Percentiles rank a stretch among this genome's conserved stretches.
These are phyloP conservation scores for Manihot esculenta DNA, from an alignment of 441 rosid genomes.

Conservation along the genomic window DNA sequence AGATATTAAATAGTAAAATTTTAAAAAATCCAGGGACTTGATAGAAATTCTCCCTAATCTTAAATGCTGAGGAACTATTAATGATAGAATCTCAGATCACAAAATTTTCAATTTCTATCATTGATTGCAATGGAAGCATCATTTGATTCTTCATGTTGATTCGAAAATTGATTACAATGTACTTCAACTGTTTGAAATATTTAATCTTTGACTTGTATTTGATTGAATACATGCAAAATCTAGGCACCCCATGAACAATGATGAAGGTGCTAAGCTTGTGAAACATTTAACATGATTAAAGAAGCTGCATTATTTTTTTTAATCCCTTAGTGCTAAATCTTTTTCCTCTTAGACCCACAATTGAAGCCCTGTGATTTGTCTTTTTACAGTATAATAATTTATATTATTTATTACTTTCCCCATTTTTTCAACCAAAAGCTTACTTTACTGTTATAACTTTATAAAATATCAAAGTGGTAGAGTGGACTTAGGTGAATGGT, in stretches of 20 bases:
- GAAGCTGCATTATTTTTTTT: constrained; percentile 7
- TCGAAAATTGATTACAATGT: neutral
- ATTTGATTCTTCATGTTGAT: constrained; percentile 7
- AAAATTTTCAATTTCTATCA: neutral
- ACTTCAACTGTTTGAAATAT: constrained; percentile 12
- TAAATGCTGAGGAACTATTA: too few relatives aligned
- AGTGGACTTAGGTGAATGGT: constrained; percentile 26
- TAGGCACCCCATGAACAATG: constrained; percentile 5
- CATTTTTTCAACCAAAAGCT: neutral
- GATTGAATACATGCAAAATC: constrained; percentile 7
- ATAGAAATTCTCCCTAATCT: too few relatives aligned
- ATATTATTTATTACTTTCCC: neutral
- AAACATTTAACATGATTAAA: constrained; percentile 25
- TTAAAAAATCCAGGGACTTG: too few relatives aligned
- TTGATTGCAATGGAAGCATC: constrained; percentile 11
- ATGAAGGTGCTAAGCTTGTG: constrained; percentile 13
- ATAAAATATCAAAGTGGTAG: neutral
- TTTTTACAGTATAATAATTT: neutral
- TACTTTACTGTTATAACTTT: neutral
- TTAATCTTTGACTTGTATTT: constrained; percentile 24
- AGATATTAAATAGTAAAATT: too few relatives aligned
- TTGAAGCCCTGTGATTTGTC: too few relatives aligned
- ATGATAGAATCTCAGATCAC: neutral
- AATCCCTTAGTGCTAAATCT: neutral
- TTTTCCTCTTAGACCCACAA: neutral